Evolutionary conservation across 2,329 filamentous ascomycete species (phyloP).

Genomic region (Pseudogymnoascus sp.): DNA sequence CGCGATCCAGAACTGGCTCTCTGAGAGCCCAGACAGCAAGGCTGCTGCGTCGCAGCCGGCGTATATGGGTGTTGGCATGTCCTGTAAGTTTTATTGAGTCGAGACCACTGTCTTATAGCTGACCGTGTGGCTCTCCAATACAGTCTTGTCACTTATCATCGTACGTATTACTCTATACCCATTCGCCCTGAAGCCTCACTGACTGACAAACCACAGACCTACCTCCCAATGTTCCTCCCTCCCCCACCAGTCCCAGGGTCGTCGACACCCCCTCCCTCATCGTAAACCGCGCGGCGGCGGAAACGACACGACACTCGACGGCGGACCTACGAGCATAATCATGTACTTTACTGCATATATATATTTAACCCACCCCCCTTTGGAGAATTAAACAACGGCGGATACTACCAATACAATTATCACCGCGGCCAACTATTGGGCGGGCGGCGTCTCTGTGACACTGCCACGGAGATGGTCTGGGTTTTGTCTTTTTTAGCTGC

Average conservation of each 20-base stretch:
- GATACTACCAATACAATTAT: neutral
- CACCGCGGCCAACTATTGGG: neutral
- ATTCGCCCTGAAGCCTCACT: neutral
- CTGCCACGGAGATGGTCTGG: neutral
- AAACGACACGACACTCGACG: neutral
- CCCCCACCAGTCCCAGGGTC: constrained; percentile 33
- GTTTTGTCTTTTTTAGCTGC: neutral
- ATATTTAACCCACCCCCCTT: neutral
- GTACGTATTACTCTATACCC: constrained; percentile 27
- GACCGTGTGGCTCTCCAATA: constrained; percentile 1
- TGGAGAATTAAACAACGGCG: neutral
- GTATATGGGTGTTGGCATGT: constrained; percentile 72
- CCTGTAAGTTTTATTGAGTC: constrained; percentile 43
- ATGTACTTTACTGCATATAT: neutral
- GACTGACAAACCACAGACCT: constrained; percentile 36
- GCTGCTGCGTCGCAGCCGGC: constrained; percentile 60
- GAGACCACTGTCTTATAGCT: constrained; percentile 1
- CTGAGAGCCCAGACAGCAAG: constrained; percentile 60
- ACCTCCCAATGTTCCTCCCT: constrained; percentile 58
- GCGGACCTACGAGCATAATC: constrained; percentile 4
- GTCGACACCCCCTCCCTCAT: neutral
- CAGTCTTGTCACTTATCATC: constrained; percentile 30
- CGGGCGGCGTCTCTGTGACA: neutral
- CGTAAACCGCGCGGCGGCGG: neutral
- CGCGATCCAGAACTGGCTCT: constrained; percentile 68